Base-by-base conservation (phyloP, 306 rosid genomes). In the Bauhinia variegata region DNA sequence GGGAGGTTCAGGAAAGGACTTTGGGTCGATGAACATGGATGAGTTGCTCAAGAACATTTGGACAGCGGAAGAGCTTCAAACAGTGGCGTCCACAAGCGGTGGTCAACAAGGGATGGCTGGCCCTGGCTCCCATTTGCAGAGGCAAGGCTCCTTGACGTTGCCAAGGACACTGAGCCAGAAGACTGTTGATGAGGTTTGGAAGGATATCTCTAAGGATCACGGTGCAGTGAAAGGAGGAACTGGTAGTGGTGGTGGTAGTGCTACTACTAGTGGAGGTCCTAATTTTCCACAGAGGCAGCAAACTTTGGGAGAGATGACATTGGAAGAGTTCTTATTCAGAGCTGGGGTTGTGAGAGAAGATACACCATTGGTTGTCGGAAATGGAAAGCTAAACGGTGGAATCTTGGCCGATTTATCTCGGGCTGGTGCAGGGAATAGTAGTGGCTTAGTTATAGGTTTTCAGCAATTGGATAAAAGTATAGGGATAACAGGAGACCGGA, bases 11-110 rank as follows among this genome's bases (percentile, higher is more conserved):
- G 96, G 97, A 16, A 90, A 85, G 79, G 99, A 91, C 55, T 91
- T 86, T 5, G 99, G 99, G 11, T 95, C 99, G 0, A 88, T 95
- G 99, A 95, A 95, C 81, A 95, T 95, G 99, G 99, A 95, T 58
- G 99, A 95, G 84, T 80, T 95, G 61, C 73, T 95, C 15, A 91
- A 91, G 87, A 95, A 86, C 64, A 95, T 95, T 57, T 95, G 97
- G 97, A 91, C 72, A 42, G 97, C 99, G 0, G 99, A 95, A 77
- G 99, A 95, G 81, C 73, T 79, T 68, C 99, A 95, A 65, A 80
- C 86, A 34, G 64, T 75, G 89, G 85, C 84, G 5, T 54, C 87
- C 14, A 2, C 28, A 8, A 14, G 39, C 37, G 60, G 31, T 23
- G 72, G 49, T 6, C 84, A 68, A 17, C 88, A 68, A 9, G 87